Conservation (phyloP, 2,329 filamentous ascomycete species). For the Aplosporella prunicola region DNA sequence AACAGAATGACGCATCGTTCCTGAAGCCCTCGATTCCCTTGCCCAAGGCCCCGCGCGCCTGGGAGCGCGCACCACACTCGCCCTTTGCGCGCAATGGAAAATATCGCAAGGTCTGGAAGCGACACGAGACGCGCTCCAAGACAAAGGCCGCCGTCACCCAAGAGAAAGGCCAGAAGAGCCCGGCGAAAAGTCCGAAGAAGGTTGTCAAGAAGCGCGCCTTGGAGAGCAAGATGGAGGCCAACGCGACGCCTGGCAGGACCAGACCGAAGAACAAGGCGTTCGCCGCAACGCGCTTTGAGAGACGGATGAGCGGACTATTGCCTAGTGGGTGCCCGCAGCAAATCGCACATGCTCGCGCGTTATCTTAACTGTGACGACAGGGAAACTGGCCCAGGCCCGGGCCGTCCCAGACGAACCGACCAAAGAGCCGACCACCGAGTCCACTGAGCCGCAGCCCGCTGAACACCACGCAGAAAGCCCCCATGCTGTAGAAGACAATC, state of each 20-base stretch:
- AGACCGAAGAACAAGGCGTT: slow-evolving; percentile 23
- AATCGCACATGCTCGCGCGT: no score
- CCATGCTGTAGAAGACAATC: no score
- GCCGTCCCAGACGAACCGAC: no score
- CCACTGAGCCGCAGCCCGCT: no score
- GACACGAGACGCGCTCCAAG: slow-evolving; percentile 25
- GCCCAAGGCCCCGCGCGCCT: slow-evolving; percentile 36
- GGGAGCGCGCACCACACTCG: slow-evolving; percentile 39
- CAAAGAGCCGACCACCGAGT: no score
- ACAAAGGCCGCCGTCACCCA: slow-evolving; percentile 7
- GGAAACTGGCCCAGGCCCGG: no score
- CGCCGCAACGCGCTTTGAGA: slow-evolving; percentile 24
- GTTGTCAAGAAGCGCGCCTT: slow-evolving; percentile 37
- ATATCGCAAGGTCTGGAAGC: slow-evolving; percentile 40
- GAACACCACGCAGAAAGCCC: no score
- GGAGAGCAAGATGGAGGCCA: slow-evolving; percentile 21
- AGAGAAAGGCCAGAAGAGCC: slow-evolving; percentile 16
- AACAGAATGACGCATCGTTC: slow-evolving; percentile 31
- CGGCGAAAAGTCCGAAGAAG: slow-evolving; percentile 27
- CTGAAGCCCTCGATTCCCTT: slow-evolving; percentile 34
- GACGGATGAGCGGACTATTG: neutral
- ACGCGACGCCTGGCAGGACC: slow-evolving; percentile 10
- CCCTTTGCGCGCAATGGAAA: slow-evolving; percentile 28
- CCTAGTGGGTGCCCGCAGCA: no score
- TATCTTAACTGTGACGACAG: no score